phyloP scores from a whole-genome alignment of 768 basidiomycete species.

The Leccinum boreale region DNA sequence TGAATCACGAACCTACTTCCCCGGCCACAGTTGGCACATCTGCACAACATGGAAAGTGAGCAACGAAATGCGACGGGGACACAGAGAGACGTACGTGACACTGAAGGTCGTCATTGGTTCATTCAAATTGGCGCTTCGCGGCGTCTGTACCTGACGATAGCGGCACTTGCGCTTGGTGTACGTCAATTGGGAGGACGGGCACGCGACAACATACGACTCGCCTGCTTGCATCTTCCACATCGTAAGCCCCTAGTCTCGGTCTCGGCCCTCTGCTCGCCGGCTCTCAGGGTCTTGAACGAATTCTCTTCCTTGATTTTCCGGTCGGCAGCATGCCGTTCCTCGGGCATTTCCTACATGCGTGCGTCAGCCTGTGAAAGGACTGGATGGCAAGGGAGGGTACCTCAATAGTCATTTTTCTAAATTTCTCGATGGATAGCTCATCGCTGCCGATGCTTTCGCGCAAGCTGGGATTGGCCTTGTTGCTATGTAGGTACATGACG shows the following conservation, averaged over 20 bases:
- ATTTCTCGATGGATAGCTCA: slow-evolving; percentile 61
- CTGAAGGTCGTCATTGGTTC: slow-evolving; percentile 96
- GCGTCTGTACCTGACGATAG: slow-evolving; percentile 94
- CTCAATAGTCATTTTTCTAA: slow-evolving; percentile 79
- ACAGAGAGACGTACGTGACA: slow-evolving; percentile 61
- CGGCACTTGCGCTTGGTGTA: slow-evolving; percentile 68
- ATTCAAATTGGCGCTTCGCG: slow-evolving; percentile 69
- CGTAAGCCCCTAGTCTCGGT: slow-evolving; percentile 87
- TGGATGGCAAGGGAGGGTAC: slow-evolving; percentile 33
- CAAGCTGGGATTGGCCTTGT: slow-evolving; percentile 86
- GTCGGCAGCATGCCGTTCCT: slow-evolving; percentile 83
- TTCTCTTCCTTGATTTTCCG: slow-evolving; percentile 81
- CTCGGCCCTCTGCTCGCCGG: slow-evolving; percentile 86
- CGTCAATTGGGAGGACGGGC: not conserved
- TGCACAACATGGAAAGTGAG: slow-evolving; percentile 18
- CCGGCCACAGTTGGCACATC: slow-evolving; percentile 61
- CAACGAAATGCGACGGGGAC: not conserved
- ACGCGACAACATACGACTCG: slow-evolving; percentile 21
- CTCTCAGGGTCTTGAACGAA: slow-evolving; percentile 85
- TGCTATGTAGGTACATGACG: too few relatives aligned
- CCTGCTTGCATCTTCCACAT: slow-evolving; percentile 91
- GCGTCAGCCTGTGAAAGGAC: not conserved
- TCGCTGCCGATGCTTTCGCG: slow-evolving; percentile 85
- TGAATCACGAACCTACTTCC: slow-evolving; percentile 43
- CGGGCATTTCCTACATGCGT: slow-evolving; percentile 85